phyloP scores from a whole-genome alignment of 2,329 filamentous ascomycete species.

The Parastagonospora avenae region DNA sequence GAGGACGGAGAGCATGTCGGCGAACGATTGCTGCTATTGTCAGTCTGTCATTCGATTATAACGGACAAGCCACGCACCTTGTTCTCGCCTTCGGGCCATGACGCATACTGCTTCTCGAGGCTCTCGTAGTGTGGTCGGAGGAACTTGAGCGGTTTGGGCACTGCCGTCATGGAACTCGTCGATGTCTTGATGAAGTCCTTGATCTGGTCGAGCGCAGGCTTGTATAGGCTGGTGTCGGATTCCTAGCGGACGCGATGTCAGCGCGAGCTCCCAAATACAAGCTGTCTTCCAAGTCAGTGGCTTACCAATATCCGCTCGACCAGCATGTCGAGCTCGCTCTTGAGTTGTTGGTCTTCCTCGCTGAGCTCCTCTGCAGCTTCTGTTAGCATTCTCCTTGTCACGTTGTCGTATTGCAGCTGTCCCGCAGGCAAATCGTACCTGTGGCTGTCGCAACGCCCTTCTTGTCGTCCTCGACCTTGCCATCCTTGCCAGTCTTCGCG shows the following conservation, averaged over 20 bases:
- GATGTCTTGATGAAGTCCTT: constrained; percentile 99
- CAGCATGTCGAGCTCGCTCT: constrained; percentile 96
- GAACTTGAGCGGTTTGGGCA: constrained; percentile 98
- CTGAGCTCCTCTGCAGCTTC: constrained; percentile 80
- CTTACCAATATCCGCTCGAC: constrained; percentile 88
- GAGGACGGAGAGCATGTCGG: constrained; percentile 94
- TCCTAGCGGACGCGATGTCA: constrained; percentile 63
- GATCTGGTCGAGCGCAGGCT: constrained; percentile 91
- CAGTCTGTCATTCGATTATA: constrained; percentile 10
- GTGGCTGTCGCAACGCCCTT: constrained; percentile 70
- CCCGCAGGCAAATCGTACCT: constrained; percentile 46
- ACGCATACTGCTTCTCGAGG: constrained; percentile 83
- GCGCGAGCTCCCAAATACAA: constrained; percentile 21
- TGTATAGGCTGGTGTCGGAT: constrained; percentile 84
- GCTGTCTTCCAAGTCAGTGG: constrained; percentile 2
- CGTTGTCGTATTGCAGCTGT: constrained; percentile 5
- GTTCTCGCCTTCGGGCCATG: constrained; percentile 82
- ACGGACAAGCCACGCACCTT: constrained; percentile 61
- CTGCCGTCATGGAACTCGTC: constrained; percentile 98
- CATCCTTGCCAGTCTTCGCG: constrained; percentile 62
- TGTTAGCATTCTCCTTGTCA: constrained; percentile 22
- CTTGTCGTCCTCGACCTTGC: constrained; percentile 75
- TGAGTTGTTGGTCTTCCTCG: constrained; percentile 97
- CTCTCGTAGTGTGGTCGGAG: constrained; percentile 94
- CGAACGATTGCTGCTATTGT: constrained; percentile 68